Evolutionary conservation across 331 rosid genomes (phyloP).

Genomic region (Pyracantha coccinea): DNA sequence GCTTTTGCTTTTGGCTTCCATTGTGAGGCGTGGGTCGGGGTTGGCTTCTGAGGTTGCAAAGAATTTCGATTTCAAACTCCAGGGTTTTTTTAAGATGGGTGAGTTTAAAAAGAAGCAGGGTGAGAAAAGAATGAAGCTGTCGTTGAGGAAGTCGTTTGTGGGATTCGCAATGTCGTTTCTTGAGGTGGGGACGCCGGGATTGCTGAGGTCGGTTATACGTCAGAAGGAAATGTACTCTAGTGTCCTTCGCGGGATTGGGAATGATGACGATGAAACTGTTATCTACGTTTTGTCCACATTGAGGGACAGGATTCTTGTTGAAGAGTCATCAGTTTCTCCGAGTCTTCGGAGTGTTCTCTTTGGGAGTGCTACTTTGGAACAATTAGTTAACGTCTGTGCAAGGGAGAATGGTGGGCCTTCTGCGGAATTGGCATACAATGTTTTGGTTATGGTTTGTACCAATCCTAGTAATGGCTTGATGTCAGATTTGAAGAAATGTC

Average conservation of each 20-base stretch:
- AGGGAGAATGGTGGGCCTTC: constrained; percentile 52
- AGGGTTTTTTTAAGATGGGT: constrained; percentile 39
- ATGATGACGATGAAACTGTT: constrained; percentile 76
- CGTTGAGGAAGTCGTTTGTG: constrained; percentile 62
- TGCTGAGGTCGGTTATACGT: constrained; percentile 70
- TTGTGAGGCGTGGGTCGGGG: constrained; percentile 55
- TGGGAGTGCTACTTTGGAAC: constrained; percentile 77
- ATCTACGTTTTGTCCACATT: constrained; percentile 60
- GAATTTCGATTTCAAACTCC: constrained; percentile 58
- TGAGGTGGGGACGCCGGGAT: constrained; percentile 84
- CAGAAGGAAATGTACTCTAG: constrained; percentile 81
- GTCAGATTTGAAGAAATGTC: constrained; percentile 58
- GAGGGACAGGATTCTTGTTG: constrained; percentile 54
- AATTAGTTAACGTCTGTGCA: constrained; percentile 52
- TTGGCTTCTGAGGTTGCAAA: constrained; percentile 73
- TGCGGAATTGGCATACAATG: constrained; percentile 51
- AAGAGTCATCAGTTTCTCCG: constrained; percentile 64
- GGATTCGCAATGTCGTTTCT: constrained; percentile 89
- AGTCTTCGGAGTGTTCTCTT: constrained; percentile 80
- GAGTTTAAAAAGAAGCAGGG: constrained; percentile 17
- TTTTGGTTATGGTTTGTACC: constrained; percentile 65
- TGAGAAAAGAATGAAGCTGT: constrained; percentile 22
- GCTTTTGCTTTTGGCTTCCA: constrained; percentile 47
- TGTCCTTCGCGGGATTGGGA: constrained; percentile 58
- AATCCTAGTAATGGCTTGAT: constrained; percentile 76